Base-by-base conservation (phyloP, 2,329 filamentous ascomycete species). In the Aspergillus fijiensis region DNA sequence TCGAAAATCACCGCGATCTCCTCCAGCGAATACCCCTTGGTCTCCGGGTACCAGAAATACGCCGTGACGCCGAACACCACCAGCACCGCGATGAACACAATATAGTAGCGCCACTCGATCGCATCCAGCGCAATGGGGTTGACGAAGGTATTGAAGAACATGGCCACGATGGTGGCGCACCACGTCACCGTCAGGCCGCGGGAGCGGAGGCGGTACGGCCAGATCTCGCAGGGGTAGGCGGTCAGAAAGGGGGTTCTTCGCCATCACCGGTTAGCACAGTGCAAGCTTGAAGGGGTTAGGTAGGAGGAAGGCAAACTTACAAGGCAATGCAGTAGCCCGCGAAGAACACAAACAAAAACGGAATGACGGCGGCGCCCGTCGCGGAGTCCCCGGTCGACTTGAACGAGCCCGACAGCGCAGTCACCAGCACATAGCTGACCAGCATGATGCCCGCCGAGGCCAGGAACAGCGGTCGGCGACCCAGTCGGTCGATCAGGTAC, bases 261-360 rank as follows among this genome's bases (percentile, higher is more conserved):
- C 25, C 16, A 1, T 2, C 2, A 2, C 4, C 5, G 7, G n/a
- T 58, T 31, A 58, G 21, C 21, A 21, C 21, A 21, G 21, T 21
- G 21, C 21, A 21, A 21, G 21, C 21, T 21, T 21, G 21, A 21
- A 21, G 21, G 21, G 21, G 21, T 21, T 2, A 21, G 21, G 21
- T 21, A 2, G 21, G 21, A 29, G 16, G 19, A 16, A 27, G n/a
- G 19, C 27, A 11, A 0, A 55, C 65, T 63, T 56, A 69, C 62
- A 70, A 33, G 1, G 68, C 68, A 23, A 70, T 66, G 16, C 65
- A 64, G 21, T 71, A 71, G 7, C 67, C 68, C 0, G 66, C 66
- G 42, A 69, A 71, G 60, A 67, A 72, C 29, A 70, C 61, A 42
- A 72, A 73, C 5, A 73, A 55, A 27, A 72, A 67, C 1, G 69